phyloP scores from a whole-genome alignment of 1,284 basidiomycete genomes.

The Rhodotorula sp. region DNA sequence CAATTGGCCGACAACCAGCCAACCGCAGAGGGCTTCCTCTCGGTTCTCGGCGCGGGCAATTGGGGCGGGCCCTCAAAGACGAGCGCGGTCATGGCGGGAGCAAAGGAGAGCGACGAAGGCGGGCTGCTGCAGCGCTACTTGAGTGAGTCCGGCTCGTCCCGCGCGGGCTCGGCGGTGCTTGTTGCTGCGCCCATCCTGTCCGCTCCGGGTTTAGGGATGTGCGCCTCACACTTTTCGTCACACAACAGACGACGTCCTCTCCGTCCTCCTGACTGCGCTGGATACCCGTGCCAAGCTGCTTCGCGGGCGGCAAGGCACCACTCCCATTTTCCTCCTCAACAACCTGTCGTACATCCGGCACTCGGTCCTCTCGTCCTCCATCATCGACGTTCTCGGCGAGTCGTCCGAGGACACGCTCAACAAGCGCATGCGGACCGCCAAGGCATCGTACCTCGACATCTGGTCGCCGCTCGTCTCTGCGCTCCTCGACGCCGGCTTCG shows the following conservation, averaged over 20 bases:
- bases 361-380: slow-evolving; percentile 42
- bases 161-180: neutral
- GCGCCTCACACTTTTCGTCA: neutral
- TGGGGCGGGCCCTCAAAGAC: slow-evolving; percentile 41
- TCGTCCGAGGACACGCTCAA: slow-evolving; percentile 46
- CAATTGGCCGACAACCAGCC: slow-evolving; percentile 46
- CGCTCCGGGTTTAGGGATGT: neutral
- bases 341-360: slow-evolving; percentile 47
- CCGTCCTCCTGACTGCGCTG: slow-evolving; percentile 40
- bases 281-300: slow-evolving; percentile 39
- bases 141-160: slow-evolving; percentile 23
- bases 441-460: slow-evolving; percentile 47
- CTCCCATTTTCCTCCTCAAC: slow-evolving; percentile 48
- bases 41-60: slow-evolving; percentile 47
- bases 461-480: slow-evolving; percentile 47
- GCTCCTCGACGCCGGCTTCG: slow-evolving; percentile 47
- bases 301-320: slow-evolving; percentile 31
- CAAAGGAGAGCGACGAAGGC: slow-evolving; percentile 22
- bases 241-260: slow-evolving; percentile 41
- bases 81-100: neutral
- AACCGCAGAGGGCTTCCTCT: slow-evolving; percentile 45
- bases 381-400: slow-evolving; percentile 43
- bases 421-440: slow-evolving; percentile 45
- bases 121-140: slow-evolving; percentile 29
- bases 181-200: neutral